A percentile compares a stretch with the other conserved stretches of the same genome.
Conservation (phyloP, 768 basidiomycete genomes). For the Lentinula guzmanii region DNA sequence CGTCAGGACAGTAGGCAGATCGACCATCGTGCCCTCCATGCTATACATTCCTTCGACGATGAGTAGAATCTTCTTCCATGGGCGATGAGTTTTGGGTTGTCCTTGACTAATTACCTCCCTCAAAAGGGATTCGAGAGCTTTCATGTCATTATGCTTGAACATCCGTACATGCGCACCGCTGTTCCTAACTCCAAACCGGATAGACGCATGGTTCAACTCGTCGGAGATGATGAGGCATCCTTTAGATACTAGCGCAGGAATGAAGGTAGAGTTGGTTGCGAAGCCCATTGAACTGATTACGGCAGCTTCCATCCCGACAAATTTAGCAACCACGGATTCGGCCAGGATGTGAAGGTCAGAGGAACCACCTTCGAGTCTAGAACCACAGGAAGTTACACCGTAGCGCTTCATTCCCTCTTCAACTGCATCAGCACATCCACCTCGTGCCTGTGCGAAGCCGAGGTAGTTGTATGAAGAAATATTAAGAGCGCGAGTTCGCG, state of each 20-base stretch:
- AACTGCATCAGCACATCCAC: constrained; percentile 92
- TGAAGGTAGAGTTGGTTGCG: constrained; percentile 89
- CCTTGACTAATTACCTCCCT: constrained; percentile 94
- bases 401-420: constrained; percentile 78
- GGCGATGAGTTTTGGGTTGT: constrained; percentile 95
- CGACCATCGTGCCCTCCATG: constrained; percentile 95
- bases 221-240: constrained; percentile 96
- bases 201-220: constrained; percentile 93
- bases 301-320: constrained; percentile 86
- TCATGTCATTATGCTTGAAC: constrained; percentile 98
- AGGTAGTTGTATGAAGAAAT: constrained; percentile 99
- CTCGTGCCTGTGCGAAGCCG: constrained; percentile 91
- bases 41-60: constrained; percentile 95
- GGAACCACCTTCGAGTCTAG: constrained; percentile 81
- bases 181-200: constrained; percentile 86
- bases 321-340: constrained; percentile 85
- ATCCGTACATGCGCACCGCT: constrained; percentile 85
- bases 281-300: constrained; percentile 95
- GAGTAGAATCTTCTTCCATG: constrained; percentile 97
- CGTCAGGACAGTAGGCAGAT: constrained; percentile 76
- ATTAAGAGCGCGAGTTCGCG: constrained; percentile 83
- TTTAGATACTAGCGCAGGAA: constrained; percentile 86
- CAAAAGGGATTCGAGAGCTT: constrained; percentile 70
- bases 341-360: constrained; percentile 75
- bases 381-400: constrained; percentile 71